Percentiles rank a stretch among this genome's conserved stretches.
Evolutionary conservation across 768 basidiomycete species (phyloP).

Genomic region (Cystoderma amianthinum): DNA sequence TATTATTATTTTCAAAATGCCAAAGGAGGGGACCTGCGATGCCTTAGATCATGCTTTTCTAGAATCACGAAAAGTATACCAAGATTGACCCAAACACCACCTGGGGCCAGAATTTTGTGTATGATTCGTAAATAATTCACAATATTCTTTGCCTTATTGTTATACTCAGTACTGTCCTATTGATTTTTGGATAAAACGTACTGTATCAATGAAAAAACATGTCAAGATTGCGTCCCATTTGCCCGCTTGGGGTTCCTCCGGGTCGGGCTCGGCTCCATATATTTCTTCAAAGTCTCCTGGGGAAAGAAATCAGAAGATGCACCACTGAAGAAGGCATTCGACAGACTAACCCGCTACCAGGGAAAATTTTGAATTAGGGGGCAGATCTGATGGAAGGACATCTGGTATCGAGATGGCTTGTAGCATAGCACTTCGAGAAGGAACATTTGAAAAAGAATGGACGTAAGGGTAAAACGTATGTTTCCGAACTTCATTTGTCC

Average conservation of each 20-base stretch:
- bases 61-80: constrained; percentile 29
- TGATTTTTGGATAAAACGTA: constrained; percentile 21
- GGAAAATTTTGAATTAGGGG: constrained; percentile 61
- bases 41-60: constrained; percentile 1
- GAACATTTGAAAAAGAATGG: constrained; percentile 87
- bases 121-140: constrained; percentile 87
- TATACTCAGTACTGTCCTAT: background rate
- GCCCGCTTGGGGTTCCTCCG: constrained; percentile 62
- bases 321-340: background rate
- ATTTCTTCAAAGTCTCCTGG: constrained; percentile 90
- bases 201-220: constrained; percentile 97
- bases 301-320: background rate
- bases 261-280: constrained; percentile 55
- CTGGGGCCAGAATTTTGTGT: constrained; percentile 73
- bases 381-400: constrained; percentile 70
- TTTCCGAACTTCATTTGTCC: constrained; percentile 61
- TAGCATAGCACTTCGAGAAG: constrained; percentile 52
- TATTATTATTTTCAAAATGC: constrained; percentile 91
- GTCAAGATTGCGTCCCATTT: constrained; percentile 88
- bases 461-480: constrained; percentile 85
- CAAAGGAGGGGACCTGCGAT: constrained; percentile 80
- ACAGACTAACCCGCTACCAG: constrained; percentile 68
- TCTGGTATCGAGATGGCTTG: constrained; percentile 74
- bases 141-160: constrained; percentile 79
- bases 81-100: constrained; percentile 90